Base-by-base conservation (phyloP, 2,329 filamentous ascomycete genomes). In the Xylaria sp. region DNA sequence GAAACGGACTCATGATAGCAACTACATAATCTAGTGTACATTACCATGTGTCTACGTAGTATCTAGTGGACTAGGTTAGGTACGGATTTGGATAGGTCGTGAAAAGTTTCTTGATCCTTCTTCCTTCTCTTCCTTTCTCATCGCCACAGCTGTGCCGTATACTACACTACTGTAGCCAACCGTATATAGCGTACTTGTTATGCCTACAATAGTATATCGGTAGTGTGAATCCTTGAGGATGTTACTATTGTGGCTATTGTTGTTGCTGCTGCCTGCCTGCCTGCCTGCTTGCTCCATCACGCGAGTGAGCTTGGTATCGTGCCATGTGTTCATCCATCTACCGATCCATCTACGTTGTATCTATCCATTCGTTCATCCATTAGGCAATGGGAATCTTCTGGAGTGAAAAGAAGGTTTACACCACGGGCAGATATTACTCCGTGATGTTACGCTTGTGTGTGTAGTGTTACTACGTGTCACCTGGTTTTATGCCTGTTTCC, bases 221-320 rank as follows among this genome's bases (percentile, higher is more conserved):
- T 53, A n/a, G 12, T 32, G 35, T 53, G 32, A 29, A 65, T 65
- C 60, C 60, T 65, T 16, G 50, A 68, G 61, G 66, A 60, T 57
- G 50, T 23, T 32, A 29, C 23, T 42, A 21, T 37, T 51, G 35
- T 58, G 47, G 54, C 44, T n/a, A 6, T 29, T 35, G 12, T 13
- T 44, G 13, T 44, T 21, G 6, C 16, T 44, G 16, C 8, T 18
- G 16, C 16, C 12, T 42, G 40, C 18, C 18, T 44, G 5, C 10
- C 5, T 35, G 5, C 32, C n/a, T 44, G 10, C 40, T 44, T 44
- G 16, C 40, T 44, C n/a, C 18, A 18, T 42, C 32, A 35, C 32
- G 32, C 32, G 32, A 35, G 44, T n/a, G 44, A 47, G 18, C n/a
- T 8, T 9, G n/a, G 9, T 21, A n/a, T 47, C 44, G 32, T 35